Conservation (phyloP, 148 eudicot species). For the Persicaria maculosa region DNA sequence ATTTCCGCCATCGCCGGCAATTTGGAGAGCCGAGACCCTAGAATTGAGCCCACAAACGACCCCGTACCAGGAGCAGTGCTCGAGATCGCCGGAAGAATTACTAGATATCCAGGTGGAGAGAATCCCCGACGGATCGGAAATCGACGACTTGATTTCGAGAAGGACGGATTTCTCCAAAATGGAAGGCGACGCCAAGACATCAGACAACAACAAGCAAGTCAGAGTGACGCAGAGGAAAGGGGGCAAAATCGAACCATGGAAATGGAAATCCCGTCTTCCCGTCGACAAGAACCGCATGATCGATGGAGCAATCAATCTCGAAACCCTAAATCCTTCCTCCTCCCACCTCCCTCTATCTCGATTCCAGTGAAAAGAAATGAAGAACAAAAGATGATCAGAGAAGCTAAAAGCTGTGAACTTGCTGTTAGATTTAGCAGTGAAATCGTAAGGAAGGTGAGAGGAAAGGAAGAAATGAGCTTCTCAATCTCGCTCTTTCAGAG, state of each 20-base stretch:
- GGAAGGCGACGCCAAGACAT: slow-evolving; percentile 16
- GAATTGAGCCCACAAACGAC: slow-evolving; percentile 37
- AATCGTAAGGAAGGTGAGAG: slow-evolving; percentile 8
- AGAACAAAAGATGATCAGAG: neutral
- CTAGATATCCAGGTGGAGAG: slow-evolving; percentile 38
- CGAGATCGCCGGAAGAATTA: slow-evolving; percentile 9
- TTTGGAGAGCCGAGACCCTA: slow-evolving; percentile 39
- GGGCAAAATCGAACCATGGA: neutral
- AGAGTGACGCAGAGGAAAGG: slow-evolving; percentile 23
- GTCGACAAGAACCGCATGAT: slow-evolving; percentile 12
- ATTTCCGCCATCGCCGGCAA: slow-evolving; percentile 26
- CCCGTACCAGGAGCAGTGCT: slow-evolving; percentile 73
- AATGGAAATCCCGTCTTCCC: neutral
- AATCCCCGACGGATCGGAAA: slow-evolving; percentile 46
- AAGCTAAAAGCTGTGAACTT: neutral
- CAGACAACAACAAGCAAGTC: slow-evolving; percentile 4
- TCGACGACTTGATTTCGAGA: slow-evolving; percentile 37
- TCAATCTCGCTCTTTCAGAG: no score
- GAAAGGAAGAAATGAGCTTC: neutral
- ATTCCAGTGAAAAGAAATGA: neutral
- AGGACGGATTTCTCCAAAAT: slow-evolving; percentile 46
- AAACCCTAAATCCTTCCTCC: neutral
- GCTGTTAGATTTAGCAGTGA: neutral
- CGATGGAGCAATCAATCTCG: neutral
- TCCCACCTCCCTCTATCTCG: neutral